Conservation (phyloP, 2,329 filamentous ascomycete genomes). For the Claviceps sorghi region DNA sequence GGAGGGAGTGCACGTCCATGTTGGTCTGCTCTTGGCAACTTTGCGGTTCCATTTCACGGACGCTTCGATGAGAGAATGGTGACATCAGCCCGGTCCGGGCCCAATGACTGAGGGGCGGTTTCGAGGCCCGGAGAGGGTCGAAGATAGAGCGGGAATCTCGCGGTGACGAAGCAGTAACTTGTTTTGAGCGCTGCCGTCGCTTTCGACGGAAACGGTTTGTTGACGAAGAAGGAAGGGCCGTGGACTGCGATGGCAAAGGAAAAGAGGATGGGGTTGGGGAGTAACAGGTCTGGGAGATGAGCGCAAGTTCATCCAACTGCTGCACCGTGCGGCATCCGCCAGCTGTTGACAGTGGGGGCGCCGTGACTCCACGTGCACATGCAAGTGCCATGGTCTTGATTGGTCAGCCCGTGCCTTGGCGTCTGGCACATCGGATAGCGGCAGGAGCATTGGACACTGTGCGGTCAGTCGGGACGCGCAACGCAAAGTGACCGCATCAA, state of each 20-base stretch:
- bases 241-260: not conserved
- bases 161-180: not conserved
- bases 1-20: slow-evolving; percentile 12
- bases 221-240: too few relatives aligned
- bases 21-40: not conserved
- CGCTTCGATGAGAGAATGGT: not conserved
- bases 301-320: too few relatives aligned
- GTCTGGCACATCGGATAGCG: not conserved
- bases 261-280: too few relatives aligned
- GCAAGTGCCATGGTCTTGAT: not conserved
- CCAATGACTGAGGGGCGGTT: not conserved
- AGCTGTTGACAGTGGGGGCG: not conserved
- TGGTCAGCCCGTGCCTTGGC: not conserved
- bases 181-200: too few relatives aligned
- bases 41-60: not conserved
- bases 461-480: not conserved
- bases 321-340: not conserved
- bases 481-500: not conserved
- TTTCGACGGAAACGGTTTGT: too few relatives aligned
- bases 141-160: not conserved
- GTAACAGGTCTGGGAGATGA: too few relatives aligned
- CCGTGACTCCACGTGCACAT: not conserved
- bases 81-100: too few relatives aligned
- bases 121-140: not conserved
- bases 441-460: not conserved